A percentile compares a stretch with the other conserved stretches of the same genome.
These are phyloP conservation scores for Dothiorella sarmentorum DNA, from an alignment of 2,329 filamentous ascomycete species.

Conservation along the genomic window DNA sequence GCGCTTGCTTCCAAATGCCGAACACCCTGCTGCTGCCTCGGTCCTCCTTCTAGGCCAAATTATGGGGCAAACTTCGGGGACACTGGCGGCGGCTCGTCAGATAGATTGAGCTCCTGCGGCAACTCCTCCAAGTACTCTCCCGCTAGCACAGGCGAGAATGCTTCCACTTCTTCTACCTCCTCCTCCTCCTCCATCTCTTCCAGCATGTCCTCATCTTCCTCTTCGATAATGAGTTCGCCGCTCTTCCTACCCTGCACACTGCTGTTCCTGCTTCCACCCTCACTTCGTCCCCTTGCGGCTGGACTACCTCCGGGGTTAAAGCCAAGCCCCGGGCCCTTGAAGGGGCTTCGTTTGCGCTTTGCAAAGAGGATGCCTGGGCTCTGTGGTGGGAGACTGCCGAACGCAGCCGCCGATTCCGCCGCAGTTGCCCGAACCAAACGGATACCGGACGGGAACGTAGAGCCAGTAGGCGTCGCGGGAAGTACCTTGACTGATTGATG, in stretches of 20 bases:
- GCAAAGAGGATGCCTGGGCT: conserved; percentile 69
- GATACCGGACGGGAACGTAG: conserved; percentile 78
- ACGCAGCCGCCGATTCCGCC: conserved; percentile 42
- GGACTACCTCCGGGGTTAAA: conserved; percentile 39
- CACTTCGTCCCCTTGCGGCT: conserved; percentile 30
- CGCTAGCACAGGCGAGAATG: conserved; percentile 18
- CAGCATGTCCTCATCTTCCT: conserved; percentile 38
- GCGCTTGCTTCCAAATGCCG: not conserved
- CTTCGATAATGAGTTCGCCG: conserved; percentile 66
- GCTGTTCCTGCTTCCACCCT: conserved; percentile 37
- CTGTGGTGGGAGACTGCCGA: conserved; percentile 55
- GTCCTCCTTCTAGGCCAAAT: not conserved
- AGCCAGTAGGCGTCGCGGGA: conserved; percentile 74
- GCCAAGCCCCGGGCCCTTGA: conserved; percentile 67
- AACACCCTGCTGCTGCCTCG: not conserved
- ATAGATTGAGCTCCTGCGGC: conserved; percentile 11
- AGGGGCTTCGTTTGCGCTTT: conserved; percentile 74
- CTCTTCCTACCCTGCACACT: conserved; percentile 67
- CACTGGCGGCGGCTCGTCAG: conserved; percentile 13
- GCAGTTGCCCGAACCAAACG: conserved; percentile 68
- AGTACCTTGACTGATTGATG: conserved; percentile 90
- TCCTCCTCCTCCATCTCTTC: conserved; percentile 25
- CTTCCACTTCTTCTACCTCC: conserved; percentile 17
- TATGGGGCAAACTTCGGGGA: not conserved
- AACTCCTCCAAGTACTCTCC: conserved; percentile 26